Conservation (phyloP, 2,329 filamentous ascomycete species). For the Cytospora leucostoma region DNA sequence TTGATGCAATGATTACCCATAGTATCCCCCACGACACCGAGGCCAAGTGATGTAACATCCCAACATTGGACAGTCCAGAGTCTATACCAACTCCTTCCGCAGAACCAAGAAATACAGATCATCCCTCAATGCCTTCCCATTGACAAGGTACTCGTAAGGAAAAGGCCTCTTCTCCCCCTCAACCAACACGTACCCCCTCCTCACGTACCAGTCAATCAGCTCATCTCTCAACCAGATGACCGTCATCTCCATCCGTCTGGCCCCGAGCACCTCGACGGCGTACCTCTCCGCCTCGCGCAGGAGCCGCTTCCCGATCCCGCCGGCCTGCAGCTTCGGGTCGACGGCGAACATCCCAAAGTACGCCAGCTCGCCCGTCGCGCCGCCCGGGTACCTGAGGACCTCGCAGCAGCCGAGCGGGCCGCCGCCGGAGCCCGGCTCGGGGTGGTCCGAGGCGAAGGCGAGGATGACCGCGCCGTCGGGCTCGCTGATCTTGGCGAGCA, state of each 20-base stretch:
- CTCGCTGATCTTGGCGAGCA: constrained; percentile 43
- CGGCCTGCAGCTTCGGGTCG: constrained; percentile 43
- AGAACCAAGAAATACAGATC: constrained; percentile 47
- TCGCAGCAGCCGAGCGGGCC: constrained; percentile 48
- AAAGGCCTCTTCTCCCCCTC: constrained; percentile 44
- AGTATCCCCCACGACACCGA: neutral
- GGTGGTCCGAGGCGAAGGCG: constrained; percentile 35
- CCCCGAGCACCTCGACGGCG: constrained; percentile 38
- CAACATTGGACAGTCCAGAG: constrained; percentile 23
- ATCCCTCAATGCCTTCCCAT: constrained; percentile 42
- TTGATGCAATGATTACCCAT: too few species aligned
- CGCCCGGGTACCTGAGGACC: constrained; percentile 35
- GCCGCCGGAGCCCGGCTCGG: constrained; percentile 2
- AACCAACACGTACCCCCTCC: constrained; percentile 45
- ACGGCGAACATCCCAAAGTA: constrained; percentile 55
- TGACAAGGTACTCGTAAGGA: constrained; percentile 42
- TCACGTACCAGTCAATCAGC: constrained; percentile 48
- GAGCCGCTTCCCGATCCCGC: constrained; percentile 46
- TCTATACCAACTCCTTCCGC: constrained; percentile 38
- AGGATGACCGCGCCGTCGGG: constrained; percentile 42
- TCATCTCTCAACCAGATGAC: constrained; percentile 47
- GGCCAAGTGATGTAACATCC: neutral
- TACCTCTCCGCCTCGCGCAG: constrained; percentile 45
- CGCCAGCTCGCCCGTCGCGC: constrained; percentile 31
- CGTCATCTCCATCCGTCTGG: constrained; percentile 43